Base-by-base conservation (phyloP, 768 basidiomycete genomes). In the Coprinellus micaceus region DNA sequence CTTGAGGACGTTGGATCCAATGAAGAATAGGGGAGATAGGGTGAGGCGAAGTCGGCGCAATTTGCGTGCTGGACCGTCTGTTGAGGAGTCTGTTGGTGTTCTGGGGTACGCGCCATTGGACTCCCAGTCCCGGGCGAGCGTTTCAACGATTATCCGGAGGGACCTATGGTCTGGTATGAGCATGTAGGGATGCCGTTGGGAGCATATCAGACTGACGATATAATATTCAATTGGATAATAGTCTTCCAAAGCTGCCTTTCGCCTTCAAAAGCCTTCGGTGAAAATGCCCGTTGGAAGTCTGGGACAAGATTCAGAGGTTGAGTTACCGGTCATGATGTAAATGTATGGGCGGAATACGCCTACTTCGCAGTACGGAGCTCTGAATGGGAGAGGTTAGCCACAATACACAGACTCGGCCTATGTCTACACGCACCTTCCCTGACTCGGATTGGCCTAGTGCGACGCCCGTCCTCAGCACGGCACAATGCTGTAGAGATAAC, bases 201-300 rank as follows among this genome's bases (percentile, higher is more conserved):
- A 13, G 22, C 24, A 45, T 25, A 29, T 28, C 9, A 17, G 19
- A 63, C 72, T 13, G 49, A 84, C 85, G 80, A 70, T 57, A 88
- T 86, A 59, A 89, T 69, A 62, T 89, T 89, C 41, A 89, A 79
- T 60, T 89, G 84, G 7, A 89, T 77, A 52, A 89, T 77, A 12
- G 79, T 76, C 58, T 76, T 80, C 86, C 87, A 89, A 6, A 82
- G 76, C 0, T 73, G 62, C 17, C 81, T 73, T 57, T 89, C 85
- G 44, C 63, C 74, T 43, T 79, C 77, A 54, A 88, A 88, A 54
- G 82, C 78, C 24, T 73, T 75, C 0, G 86, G 86, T 9, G 83
- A 79, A 61, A 87, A 86, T 0, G 81, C 77, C 7, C 89, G 65
- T 64, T 87, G 85, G 60, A 89, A 88, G 63, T 89, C 86, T 89